Evolutionary conservation across 768 basidiomycete genomes (phyloP), one percentile per base, ranked within the genome.

Genomic region (Amanita rimosa): DNA sequence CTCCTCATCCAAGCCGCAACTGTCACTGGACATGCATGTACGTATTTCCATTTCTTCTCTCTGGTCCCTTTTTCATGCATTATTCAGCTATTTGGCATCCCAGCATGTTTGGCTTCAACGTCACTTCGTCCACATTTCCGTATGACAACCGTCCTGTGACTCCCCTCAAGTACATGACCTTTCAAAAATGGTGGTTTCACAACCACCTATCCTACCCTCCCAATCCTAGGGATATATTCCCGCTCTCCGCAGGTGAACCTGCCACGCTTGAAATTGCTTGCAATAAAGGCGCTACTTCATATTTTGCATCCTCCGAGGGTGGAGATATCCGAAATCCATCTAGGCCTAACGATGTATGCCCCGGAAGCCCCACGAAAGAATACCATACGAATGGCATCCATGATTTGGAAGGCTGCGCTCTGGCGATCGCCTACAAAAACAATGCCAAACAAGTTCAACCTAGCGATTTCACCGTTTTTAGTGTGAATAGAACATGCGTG

Each of bases 371-470:
- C 1, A 55, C 60, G 7, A 41, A 63, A 1, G 68, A 70, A 14
- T 82, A 67, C 60, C 82, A 85, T 55, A 83, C 82, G 0, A 71
- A 63, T 0, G 77, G 75, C 0, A 40, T 72, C 0, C 60, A 69
- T 46, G 81, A 82, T 54, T 60, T 80, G 31, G 72, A 69, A 44
- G 81, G 83, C 9, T 85, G 83, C 58, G 77, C 74, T 0, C 65
- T 91, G 27, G 84, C 76, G 0, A 88, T 91, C 53, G 75, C 83
- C n/a, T 88, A 91, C 67, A 80, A 84, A 60, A 74, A 63, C 53
- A 68, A 87, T 54, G 75, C 70, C 1, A 64, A 60, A 0, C 54
- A 71, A 0, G 73, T 89, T 6, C 62, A 78, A 56, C 84, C 84
- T 0, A 74, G 71, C 38, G 83, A 87, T 63, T 81, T 88, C 56